These are phyloP conservation scores for Rutstroemia sp. DNA, from an alignment of 2,329 filamentous ascomycete genomes.

Conservation along the genomic window DNA sequence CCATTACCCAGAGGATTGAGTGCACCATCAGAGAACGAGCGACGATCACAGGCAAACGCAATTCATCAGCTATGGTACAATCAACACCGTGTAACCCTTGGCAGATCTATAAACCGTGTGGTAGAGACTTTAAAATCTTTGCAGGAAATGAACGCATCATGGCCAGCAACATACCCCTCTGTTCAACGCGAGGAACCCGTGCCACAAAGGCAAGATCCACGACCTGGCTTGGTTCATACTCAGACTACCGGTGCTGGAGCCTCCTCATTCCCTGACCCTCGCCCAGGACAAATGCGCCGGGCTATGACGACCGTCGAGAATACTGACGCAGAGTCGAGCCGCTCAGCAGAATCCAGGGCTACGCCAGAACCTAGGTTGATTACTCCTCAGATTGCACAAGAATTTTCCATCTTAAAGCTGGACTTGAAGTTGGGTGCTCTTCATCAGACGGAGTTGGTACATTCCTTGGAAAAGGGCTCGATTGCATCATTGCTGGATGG, in stretches of 20 bases:
- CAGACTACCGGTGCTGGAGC: conserved; percentile 43
- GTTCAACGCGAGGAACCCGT: conserved; percentile 54
- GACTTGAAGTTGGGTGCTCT: conserved; percentile 85
- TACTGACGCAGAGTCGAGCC: conserved; percentile 64
- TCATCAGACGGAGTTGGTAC: conserved; percentile 83
- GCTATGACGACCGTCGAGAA: conserved; percentile 66
- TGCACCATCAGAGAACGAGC: conserved; percentile 50
- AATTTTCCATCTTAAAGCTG: conserved; percentile 92
- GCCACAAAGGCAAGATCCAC: conserved; percentile 40
- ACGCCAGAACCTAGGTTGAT: conserved; percentile 72
- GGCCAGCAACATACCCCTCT: conserved; percentile 93
- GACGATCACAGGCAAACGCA: conserved; percentile 66
- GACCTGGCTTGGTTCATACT: conserved; percentile 57
- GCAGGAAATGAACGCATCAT: conserved; percentile 81
- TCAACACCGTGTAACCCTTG: conserved; percentile 80
- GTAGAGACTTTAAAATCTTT: conserved; percentile 77
- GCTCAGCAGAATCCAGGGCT: conserved; percentile 53
- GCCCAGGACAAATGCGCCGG: conserved; percentile 52
- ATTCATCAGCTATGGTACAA: conserved; percentile 94
- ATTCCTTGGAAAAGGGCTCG: conserved; percentile 87
- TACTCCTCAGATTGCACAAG: conserved; percentile 85
- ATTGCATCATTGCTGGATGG: conserved; percentile 87
- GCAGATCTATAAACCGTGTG: conserved; percentile 77
- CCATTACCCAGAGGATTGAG: conserved; percentile 22
- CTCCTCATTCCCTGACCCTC: conserved; percentile 28